phyloP scores from a whole-genome alignment of 208 protist genomes.

The Leishmania martiniquensis region DNA sequence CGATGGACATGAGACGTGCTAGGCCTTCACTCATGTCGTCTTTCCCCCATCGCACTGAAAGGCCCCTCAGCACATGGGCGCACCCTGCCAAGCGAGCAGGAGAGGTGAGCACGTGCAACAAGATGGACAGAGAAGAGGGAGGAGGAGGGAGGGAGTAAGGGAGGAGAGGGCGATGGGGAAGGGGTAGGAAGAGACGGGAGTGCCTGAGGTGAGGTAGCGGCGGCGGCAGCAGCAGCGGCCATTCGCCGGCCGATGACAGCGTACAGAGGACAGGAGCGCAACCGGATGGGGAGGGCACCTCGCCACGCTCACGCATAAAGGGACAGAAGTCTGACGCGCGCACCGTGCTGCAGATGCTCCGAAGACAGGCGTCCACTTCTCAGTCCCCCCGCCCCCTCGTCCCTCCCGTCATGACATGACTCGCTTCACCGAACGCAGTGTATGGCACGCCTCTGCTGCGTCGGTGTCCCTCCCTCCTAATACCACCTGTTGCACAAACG shows the following conservation, averaged over 20 bases:
- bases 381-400: background rate
- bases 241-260: conserved; percentile 5
- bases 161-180: background rate
- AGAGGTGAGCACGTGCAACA: background rate
- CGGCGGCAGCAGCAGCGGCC: background rate
- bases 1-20: background rate
- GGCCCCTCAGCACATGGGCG: background rate
- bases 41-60: background rate
- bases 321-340: background rate
- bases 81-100: background rate
- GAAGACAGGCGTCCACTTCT: background rate
- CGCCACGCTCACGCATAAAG: conserved; percentile 4
- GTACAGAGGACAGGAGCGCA: background rate
- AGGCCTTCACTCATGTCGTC: background rate
- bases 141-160: no score
- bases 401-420: background rate
- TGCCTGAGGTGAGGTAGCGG: background rate
- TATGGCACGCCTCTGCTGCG: background rate
- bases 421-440: background rate
- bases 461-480: background rate
- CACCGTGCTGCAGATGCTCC: conserved; percentile 2
- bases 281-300: conserved; percentile 3
- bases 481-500: background rate
- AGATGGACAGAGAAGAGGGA: background rate
- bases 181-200: background rate